These are phyloP conservation scores for Naumovozyma baii DNA, from an alignment of 805 yeast species.

Conservation along the genomic window DNA sequence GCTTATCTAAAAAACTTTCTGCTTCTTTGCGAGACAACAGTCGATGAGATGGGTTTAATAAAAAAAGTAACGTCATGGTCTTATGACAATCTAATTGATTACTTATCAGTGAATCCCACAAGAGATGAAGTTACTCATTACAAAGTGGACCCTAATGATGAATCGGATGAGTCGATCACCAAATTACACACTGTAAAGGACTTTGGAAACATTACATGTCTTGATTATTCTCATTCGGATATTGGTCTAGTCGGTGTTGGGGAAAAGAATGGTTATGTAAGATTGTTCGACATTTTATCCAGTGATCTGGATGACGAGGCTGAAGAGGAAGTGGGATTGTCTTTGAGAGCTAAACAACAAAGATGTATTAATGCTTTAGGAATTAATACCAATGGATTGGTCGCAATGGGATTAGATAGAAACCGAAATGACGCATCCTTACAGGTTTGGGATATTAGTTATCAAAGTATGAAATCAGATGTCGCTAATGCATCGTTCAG, in stretches of 20 bases:
- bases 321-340: slow-evolving; percentile 7
- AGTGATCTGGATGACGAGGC: slow-evolving; percentile 12
- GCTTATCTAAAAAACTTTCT: no score
- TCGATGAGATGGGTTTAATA: slow-evolving; percentile 23
- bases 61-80: slow-evolving; percentile 28
- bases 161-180: slow-evolving; percentile 43
- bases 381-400: slow-evolving; percentile 51
- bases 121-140: slow-evolving; percentile 71
- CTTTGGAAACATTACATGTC: slow-evolving; percentile 58
- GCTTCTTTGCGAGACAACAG: no score
- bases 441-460: slow-evolving; percentile 70
- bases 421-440: slow-evolving; percentile 67
- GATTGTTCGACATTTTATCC: slow-evolving; percentile 48
- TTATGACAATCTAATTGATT: slow-evolving; percentile 24
- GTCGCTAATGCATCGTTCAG: slow-evolving; percentile 46
- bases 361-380: slow-evolving; percentile 70
- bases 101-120: slow-evolving; percentile 60
- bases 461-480: slow-evolving; percentile 44
- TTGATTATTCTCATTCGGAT: slow-evolving; percentile 47
- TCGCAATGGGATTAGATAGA: slow-evolving; percentile 74
- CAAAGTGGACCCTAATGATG: slow-evolving; percentile 41
- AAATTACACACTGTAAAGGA: slow-evolving; percentile 49
- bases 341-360: slow-evolving; percentile 49
- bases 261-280: slow-evolving; percentile 57
- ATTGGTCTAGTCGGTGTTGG: slow-evolving; percentile 66